These are phyloP conservation scores for Cryphonectria naterciae DNA, from an alignment of 2,329 filamentous ascomycete species.

Conservation along the genomic window DNA sequence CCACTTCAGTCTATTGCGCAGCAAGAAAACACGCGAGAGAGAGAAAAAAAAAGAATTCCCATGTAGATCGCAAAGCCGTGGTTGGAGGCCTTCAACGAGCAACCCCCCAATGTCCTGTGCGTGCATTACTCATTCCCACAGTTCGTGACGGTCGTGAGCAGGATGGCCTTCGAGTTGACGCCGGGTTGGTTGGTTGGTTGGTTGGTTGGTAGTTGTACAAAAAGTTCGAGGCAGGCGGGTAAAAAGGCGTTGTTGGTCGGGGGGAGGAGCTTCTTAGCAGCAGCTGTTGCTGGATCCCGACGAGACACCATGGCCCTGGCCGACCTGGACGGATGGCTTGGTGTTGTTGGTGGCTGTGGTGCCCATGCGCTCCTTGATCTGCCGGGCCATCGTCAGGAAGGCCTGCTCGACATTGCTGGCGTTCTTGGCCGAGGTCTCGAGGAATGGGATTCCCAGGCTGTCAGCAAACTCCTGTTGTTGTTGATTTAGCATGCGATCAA, in stretches of 20 bases:
- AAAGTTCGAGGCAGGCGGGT: constrained; percentile 23
- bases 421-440: constrained; percentile 99
- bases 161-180: constrained; percentile 18
- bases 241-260: constrained; percentile 14
- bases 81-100: constrained; percentile 15
- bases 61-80: constrained; percentile 23
- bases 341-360: constrained; percentile 95
- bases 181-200: constrained; percentile 17
- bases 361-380: constrained; percentile 99
- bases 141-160: constrained; percentile 30
- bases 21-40: constrained; percentile 22
- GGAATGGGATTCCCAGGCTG: constrained; percentile 97
- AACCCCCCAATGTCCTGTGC: constrained; percentile 22
- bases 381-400: constrained; percentile 99
- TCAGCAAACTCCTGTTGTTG: constrained; percentile 89
- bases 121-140: constrained; percentile 27
- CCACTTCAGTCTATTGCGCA: constrained; percentile 30
- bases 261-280: constrained; percentile 67
- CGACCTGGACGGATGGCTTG: constrained; percentile 96
- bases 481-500: constrained; percentile 43
- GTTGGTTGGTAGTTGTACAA: constrained; percentile 27
- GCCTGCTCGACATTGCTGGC: constrained; percentile 99
- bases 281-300: constrained; percentile 83
- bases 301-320: constrained; percentile 91
- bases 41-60: constrained; percentile 13